Evolutionary conservation across 805 yeast species (phyloP).

Genomic region (Pichia occidentalis): DNA sequence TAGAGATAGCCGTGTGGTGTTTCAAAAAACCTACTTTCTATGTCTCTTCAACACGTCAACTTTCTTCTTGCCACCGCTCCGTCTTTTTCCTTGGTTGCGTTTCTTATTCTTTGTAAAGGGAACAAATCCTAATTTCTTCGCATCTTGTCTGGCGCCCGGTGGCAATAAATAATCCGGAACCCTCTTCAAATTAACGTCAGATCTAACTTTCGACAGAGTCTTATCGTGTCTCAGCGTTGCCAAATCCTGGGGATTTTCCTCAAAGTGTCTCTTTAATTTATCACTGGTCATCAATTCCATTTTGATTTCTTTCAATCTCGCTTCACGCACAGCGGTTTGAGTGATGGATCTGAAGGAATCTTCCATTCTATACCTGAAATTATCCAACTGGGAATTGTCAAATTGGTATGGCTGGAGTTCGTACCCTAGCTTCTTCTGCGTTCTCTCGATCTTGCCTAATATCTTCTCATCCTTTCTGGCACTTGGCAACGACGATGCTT

Average conservation of each 20-base stretch:
- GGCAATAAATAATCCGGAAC: slow-evolving; percentile 92
- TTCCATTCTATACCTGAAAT: slow-evolving; percentile 92
- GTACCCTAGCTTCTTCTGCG: slow-evolving; percentile 66
- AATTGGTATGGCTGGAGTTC: slow-evolving; percentile 84
- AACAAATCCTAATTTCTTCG: slow-evolving; percentile 58
- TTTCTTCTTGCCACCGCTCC: slow-evolving; percentile 32
- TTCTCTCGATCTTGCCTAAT: slow-evolving; percentile 64
- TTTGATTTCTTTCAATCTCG: slow-evolving; percentile 82
- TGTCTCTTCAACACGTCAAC: slow-evolving; percentile 48
- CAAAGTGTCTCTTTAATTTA: slow-evolving; percentile 87
- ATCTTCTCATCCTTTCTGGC: slow-evolving; percentile 86
- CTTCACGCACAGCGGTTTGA: slow-evolving; percentile 82
- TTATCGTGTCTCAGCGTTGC: slow-evolving; percentile 86
- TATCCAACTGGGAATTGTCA: slow-evolving; percentile 87
- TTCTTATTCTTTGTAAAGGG: slow-evolving; percentile 46
- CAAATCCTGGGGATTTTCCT: slow-evolving; percentile 94
- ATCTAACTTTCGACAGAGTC: slow-evolving; percentile 74
- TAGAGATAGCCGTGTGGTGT: no score
- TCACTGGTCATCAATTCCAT: slow-evolving; percentile 83
- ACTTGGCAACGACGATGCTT: slow-evolving; percentile 60
- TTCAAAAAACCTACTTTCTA: slow-evolving; percentile 24
- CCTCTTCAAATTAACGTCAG: slow-evolving; percentile 79
- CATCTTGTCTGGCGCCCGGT: slow-evolving; percentile 55
- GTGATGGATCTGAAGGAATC: slow-evolving; percentile 97
- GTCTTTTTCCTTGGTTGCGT: slow-evolving; percentile 28